phyloP scores from a whole-genome alignment of 176 grass and related monocot genomes.

The Urochloa ruziziensis region DNA sequence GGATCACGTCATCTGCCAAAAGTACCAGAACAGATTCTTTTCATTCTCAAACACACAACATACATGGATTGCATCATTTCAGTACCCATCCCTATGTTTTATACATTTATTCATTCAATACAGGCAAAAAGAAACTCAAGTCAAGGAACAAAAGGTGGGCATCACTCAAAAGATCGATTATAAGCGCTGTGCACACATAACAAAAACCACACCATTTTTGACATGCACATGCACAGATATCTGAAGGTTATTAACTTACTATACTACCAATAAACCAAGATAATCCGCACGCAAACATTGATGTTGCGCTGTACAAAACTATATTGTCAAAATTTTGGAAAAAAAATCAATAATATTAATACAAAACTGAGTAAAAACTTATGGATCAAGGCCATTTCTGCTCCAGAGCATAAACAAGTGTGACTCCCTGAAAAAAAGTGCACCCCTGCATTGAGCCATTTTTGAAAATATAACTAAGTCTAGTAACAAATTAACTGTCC shows the following conservation, averaged over 20 bases:
- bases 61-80: neutral
- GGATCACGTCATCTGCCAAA: constrained; percentile 57
- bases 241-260: neutral
- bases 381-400: neutral
- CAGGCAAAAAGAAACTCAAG: neutral
- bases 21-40: neutral
- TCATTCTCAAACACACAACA: constrained; percentile 5
- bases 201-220: neutral
- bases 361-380: neutral
- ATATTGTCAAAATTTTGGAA: neutral
- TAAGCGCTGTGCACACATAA: neutral
- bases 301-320: neutral
- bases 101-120: neutral
- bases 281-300: neutral
- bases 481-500: neutral
- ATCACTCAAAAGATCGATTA: neutral
- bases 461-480: neutral
- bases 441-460: neutral
- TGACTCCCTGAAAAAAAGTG: neutral
- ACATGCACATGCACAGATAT: constrained; percentile 19
- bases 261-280: neutral
- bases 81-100: constrained; percentile 17
- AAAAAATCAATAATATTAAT: neutral
- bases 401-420: neutral
- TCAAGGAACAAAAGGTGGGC: constrained; percentile 7